These are phyloP conservation scores for Neurospora hispaniola DNA, from an alignment of 495 filamentous ascomycete species.

Conservation along the genomic window DNA sequence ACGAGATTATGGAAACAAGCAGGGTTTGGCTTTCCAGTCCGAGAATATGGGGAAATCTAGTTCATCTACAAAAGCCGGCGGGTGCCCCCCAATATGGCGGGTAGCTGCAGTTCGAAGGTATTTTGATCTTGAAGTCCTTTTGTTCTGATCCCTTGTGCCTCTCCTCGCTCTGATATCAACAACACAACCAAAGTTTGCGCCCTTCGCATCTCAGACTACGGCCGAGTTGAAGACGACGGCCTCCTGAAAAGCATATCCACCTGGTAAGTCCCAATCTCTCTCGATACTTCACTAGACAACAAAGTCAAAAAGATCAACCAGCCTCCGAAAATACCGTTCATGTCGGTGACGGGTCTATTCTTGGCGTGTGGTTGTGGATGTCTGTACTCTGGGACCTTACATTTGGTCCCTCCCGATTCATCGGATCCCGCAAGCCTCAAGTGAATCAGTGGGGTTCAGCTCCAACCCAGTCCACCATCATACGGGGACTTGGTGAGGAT, in stretches of 20 bases:
- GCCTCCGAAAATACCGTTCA: background rate
- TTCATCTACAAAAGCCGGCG: background rate
- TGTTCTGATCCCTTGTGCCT: background rate
- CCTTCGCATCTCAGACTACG: background rate
- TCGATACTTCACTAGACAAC: background rate
- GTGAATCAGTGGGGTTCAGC: background rate
- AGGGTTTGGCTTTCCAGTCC: background rate
- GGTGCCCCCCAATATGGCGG: background rate
- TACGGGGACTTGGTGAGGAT: background rate
- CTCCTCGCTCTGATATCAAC: background rate
- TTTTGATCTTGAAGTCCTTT: background rate
- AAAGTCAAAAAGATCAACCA: background rate
- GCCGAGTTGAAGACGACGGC: background rate
- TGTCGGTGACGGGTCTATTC: background rate
- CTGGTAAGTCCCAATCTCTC: background rate
- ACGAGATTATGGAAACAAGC: background rate
- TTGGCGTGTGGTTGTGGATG: background rate
- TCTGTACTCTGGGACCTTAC: background rate
- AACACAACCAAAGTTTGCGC: background rate
- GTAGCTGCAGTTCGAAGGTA: background rate
- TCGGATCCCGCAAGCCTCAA: background rate
- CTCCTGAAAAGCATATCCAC: background rate
- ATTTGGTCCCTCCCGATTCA: background rate
- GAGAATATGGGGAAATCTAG: background rate
- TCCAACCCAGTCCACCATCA: background rate